Conservation (phyloP, 768 basidiomycete species). For the Trametes villosa region DNA sequence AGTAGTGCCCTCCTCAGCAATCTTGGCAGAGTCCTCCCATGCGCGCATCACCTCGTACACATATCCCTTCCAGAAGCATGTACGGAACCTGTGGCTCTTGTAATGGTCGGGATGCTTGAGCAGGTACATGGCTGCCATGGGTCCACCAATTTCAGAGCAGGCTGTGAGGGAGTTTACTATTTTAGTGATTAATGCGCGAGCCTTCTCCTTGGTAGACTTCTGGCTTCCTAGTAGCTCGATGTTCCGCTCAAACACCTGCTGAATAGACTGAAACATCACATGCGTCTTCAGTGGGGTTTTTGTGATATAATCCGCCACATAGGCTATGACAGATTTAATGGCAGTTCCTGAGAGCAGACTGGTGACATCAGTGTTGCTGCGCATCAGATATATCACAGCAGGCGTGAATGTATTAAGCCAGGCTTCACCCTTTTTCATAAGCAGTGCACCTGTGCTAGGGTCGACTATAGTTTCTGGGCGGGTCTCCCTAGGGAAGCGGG, state of each 20-base stretch:
- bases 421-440: conserved; percentile 4
- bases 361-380: no score
- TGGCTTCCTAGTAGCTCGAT: background rate
- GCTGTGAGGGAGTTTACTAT: no score
- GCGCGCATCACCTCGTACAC: no score
- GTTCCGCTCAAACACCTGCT: conserved; percentile 1
- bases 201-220: background rate
- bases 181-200: conserved; percentile 3
- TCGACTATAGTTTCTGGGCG: background rate
- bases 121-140: conserved; percentile 18
- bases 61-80: conserved; percentile 18
- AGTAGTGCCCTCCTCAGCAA: background rate
- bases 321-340: no score
- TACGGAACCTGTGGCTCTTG: conserved; percentile 15
- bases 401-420: conserved; percentile 11
- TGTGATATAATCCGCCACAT: no score
- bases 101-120: conserved; percentile 25
- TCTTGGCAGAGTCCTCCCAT: no score
- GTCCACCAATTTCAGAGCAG: no score
- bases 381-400: no score
- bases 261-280: conserved; percentile 4
- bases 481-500: background rate
- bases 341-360: no score
- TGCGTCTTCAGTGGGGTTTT: background rate
- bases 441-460: background rate